Conservation (phyloP, 768 basidiomycete species). For the Russula sp. region DNA sequence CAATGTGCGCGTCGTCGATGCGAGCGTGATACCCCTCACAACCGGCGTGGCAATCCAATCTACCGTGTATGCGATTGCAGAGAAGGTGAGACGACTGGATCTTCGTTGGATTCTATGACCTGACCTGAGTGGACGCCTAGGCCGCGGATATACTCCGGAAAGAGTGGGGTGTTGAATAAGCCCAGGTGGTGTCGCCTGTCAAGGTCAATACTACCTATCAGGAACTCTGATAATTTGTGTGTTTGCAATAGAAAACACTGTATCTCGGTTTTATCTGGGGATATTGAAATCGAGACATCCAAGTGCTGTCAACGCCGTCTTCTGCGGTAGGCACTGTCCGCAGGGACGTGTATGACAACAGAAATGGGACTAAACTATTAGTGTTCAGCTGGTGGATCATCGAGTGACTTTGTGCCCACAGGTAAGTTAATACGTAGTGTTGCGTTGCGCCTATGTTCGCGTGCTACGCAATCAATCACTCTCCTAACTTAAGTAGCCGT, state of each 20-base stretch:
- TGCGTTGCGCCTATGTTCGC: too few species aligned
- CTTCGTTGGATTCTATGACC: not conserved
- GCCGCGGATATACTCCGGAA: conserved; percentile 19
- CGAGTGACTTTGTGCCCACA: not conserved
- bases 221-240: not conserved
- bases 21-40: conserved; percentile 22
- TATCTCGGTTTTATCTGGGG: not conserved
- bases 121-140: not conserved
- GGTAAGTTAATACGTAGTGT: not conserved
- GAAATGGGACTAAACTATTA: not conserved
- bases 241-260: not conserved
- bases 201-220: not conserved
- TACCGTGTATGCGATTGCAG: conserved; percentile 22
- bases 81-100: conserved; percentile 10
- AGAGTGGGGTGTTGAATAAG: conserved; percentile 16
- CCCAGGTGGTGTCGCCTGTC: not conserved
- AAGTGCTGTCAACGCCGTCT: not conserved
- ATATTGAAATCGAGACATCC: too few species aligned
- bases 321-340: not conserved
- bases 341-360: not conserved
- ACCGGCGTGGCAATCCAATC: conserved; percentile 21
- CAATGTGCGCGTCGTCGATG: conserved; percentile 22
- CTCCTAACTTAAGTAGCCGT: too few species aligned
- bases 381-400: not conserved
- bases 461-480: too few species aligned